Base-by-base conservation (phyloP, 345 rosid species). In the Geranium rotundifolium region DNA sequence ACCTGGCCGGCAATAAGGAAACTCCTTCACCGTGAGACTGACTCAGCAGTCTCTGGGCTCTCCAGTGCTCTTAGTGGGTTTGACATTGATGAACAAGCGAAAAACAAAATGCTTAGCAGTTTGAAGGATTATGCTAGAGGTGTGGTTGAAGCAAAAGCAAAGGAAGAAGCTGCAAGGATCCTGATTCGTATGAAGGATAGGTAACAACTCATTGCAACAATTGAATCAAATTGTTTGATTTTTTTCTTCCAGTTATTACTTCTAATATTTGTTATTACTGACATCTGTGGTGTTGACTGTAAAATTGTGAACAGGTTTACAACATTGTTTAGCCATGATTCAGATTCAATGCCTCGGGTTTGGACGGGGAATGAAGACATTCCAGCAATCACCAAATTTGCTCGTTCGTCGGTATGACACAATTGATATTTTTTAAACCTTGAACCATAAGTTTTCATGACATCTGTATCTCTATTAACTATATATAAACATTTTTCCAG, bases 331-430 rank as follows among this genome's bases (percentile, higher is more conserved):
- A 85, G 92, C 80, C 96, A 84, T 71, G 99, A 90, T 79, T 70
- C 95, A 65, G 99, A 95, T 67, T 95, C 99, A 65, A 88, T 95
- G 93, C 95, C 99, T 14, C 91, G 99, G 55, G 80, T 95, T 67
- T 95, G 99, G 99, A 90, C 88, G 5, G 97, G 99, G 73, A 95
- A 88, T 49, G 99, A 95, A 81, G 97, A 95, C 71, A 86, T 95
- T 77, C 83, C 93, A 71, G 89, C 91, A 41, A 95, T 95, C 64
- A 95, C 96, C 20, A 90, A 85, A 79, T 69, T 78, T 70, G 96
- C 97, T 74, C 93, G 96, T 67, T 84, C 88, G 58, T 83, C 86
- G 3, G 99, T 95, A 88, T 64, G 89, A 27, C 41, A 16, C 49
- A 27, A 50, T 46, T 62, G 3, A 19, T 49, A 16, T 4, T 65